Evolutionary conservation across 257 asterid species (phyloP).

Genomic region (Ballota nigra): DNA sequence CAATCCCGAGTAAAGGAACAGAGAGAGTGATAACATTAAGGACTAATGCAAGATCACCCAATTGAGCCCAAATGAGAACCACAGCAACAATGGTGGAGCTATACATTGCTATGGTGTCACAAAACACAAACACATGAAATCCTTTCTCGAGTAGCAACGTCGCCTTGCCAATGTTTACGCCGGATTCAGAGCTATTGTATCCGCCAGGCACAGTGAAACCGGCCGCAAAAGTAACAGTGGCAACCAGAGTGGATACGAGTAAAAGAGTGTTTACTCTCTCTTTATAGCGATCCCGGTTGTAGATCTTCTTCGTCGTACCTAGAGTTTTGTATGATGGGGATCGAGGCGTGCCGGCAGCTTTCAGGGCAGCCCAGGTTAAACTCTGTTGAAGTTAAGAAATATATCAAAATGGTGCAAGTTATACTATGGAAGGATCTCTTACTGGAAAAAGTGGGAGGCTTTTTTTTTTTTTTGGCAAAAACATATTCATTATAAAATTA

Average conservation of each 20-base stretch:
- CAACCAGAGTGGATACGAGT: constrained; percentile 22
- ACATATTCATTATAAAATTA: too few species aligned
- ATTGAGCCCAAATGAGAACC: constrained; percentile 39
- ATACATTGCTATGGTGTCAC: constrained; percentile 40
- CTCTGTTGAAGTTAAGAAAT: too few species aligned
- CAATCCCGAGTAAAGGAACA: too few species aligned
- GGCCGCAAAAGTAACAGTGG: constrained; percentile 35
- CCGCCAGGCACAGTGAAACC: constrained; percentile 51
- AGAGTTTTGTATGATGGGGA: too few species aligned
- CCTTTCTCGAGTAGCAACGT: constrained; percentile 23
- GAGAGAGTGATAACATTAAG: too few species aligned
- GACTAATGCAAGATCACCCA: constrained; percentile 2
- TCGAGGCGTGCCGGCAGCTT: too few species aligned
- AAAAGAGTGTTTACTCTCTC: constrained; percentile 28
- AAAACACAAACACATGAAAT: constrained; percentile 35
- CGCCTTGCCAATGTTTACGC: constrained; percentile 26
- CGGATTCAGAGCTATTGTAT: constrained; percentile 19
- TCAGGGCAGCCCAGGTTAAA: too few species aligned
- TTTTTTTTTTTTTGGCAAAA: too few species aligned
- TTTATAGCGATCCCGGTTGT: constrained; percentile 10
- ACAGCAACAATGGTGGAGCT: constrained; percentile 20
- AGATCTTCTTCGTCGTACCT: too few species aligned
- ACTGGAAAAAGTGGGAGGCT: too few species aligned
- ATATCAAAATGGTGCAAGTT: too few species aligned
- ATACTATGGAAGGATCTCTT: too few species aligned